Base-by-base conservation (phyloP, 768 basidiomycete species). In the Roridomyces roridus region DNA sequence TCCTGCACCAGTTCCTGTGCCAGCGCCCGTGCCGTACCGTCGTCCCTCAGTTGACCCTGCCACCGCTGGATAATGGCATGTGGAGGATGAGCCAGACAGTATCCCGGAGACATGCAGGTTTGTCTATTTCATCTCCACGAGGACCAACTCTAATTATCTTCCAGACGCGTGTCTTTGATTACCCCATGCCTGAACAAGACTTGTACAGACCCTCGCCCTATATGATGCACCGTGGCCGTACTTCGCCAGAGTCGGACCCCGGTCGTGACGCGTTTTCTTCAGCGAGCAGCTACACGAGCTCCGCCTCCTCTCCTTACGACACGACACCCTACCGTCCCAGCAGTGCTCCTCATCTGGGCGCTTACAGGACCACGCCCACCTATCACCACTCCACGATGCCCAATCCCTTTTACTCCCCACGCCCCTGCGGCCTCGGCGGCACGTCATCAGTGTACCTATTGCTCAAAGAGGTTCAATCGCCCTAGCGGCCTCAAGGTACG, bases 401-500 rank as follows among this genome's bases (percentile, higher is more conserved):
- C 40, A 57, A 55, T 50, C 62, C 54, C 20, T 65, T 54, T 49
- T 65, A 61, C 44, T n/a, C 60, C 23, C 21, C 56, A 54, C 57
- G 63, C 24, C 48, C 59, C 44, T n/a, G 47, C 61, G 59, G 58
- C 68, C 55, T 53, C 65, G 20, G 65, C 59, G 48, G 56, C 63
- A 57, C 77, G 79, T 60, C 85, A 85, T 64, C 81, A 83, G 51
- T 85, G 84, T 60, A 68, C 65, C 34, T 84, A 82, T 65, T 85
- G 84, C 62, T 77, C 77, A 21, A 85, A 85, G 65, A 77, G 79
- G 40, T 85, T 85, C 67, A 85, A 80, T 64, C 77, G 84, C 21
- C 84, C 84, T 0, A 84, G 83, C 47, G 85, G 84, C 69, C 72
- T 85, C 64, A 85, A 80, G 77, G 83, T 82, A 42, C 43, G 55